Evolutionary conservation across 164 flowering plant species (phyloP), one percentile per base, ranked within the genome.

Genomic region (Tetrastigma voinierianum): DNA sequence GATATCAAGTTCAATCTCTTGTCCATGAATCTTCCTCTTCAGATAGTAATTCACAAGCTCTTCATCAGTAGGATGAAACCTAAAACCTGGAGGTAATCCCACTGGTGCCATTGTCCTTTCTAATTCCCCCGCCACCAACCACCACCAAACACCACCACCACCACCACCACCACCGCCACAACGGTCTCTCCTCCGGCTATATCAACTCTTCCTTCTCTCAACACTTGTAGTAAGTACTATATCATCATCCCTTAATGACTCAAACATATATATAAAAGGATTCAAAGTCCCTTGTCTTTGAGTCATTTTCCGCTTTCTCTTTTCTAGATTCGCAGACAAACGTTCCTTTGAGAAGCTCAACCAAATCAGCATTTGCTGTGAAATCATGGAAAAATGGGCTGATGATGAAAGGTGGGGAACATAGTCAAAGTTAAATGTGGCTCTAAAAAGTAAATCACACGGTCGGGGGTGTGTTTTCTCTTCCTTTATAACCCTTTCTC

Each of bases 11-110:
- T 91, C 97, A 52, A 91, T 89, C 64, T 84, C 83, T 59, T 75
- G 86, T 55, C 97, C 97, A 60, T 79, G 83, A 21, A 91, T 84
- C 72, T 91, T 91, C 66, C 91, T 80, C 81, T 89, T 91, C 52
- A 91, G 93, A 78, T 91, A 91, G 46, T 91, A 91, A 57, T 87
- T 87, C 7, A 91, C 97, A 6, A 91, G 97, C 71, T 91, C 97
- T 76, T 91, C 95, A 64, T 91, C 97, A 11, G 97, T 91, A 1
- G 97, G 97, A 72, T 91, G 97, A 70, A 91, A 91, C 73, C 97
- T 69, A 57, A 91, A 91, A 69, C 96, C 97, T 15, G 96, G 97
- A 64, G 97, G 97, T 51, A 90, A 73, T 71, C 90, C 93, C 13
- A 87, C 91, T 16, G 91, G 93, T 8, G 97, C 84, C 95, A 91